Evolutionary conservation across 768 basidiomycete species (phyloP), one percentile per base, ranked within the genome.

Genomic region (Lactifluus hygrophoroides): DNA sequence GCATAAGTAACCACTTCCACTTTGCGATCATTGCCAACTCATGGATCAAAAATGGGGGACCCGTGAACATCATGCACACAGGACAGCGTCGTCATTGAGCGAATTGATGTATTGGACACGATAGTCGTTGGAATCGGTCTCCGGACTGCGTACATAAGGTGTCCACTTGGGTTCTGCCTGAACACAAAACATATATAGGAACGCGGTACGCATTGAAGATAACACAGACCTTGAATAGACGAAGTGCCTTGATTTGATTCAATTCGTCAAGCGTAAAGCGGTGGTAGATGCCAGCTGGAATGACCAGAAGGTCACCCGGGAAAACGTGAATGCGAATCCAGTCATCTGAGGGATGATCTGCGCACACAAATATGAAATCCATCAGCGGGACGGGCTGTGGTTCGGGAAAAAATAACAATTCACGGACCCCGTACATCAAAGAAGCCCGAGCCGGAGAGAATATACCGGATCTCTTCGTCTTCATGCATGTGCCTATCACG

Each of bases 131-230:
- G 50, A 65, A 40, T 93, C 91, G 0, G 87, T 87, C 21, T 75
- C 75, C 0, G 66, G 56, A 45, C 77, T 74, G 19, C 91, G 80
- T 66, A 87, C 84, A 69, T 90, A 73, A 0, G 92, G 88, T 0
- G 80, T 75, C 93, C 94, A 96, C 69, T 91, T 94, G 14, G 91
- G 92, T 66, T 92, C 90, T 57, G 94, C 91, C 90, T 94, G 68
- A 32, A 38, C 13, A 34, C 13, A 10, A 32, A 27, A n/a, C 25
- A 28, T 16, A 3, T 14, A 13, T 25, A 55, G 28, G 23, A 2
- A n/a, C n/a, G 28, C 37, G 10, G 46, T 10, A 54, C 17, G 3
- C 17, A 7, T 19, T 9, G 35, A n/a, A n/a, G n/a, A 38, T 2
- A 23, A 13, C 72, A 34, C 57, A 17, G 19, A 83, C 90, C 81